Conservation (phyloP, 441 rosid species). For the Populus hybrid region DNA sequence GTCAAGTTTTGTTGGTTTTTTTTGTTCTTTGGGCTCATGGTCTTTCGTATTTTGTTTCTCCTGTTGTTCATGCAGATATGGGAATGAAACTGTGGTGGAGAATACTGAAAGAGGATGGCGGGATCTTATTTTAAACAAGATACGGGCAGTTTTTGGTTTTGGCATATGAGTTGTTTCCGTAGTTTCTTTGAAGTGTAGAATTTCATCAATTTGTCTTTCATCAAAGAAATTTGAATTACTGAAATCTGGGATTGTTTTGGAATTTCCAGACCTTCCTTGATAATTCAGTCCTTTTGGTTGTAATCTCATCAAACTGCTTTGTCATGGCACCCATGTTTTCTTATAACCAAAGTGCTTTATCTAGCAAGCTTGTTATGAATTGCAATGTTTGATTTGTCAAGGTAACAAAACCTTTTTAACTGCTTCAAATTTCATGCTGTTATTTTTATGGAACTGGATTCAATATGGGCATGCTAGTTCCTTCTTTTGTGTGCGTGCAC, state of each 20-base stretch:
- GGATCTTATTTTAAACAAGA: conserved; percentile 80
- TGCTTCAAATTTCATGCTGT: not conserved
- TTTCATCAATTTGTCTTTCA: conserved; percentile 3
- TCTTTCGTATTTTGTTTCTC: not conserved
- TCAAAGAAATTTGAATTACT: conserved; percentile 15
- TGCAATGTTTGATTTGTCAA: not conserved
- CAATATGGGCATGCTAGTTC: not conserved
- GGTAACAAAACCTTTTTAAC: not conserved
- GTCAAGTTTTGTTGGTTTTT: not conserved
- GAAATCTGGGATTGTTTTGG: conserved; percentile 5
- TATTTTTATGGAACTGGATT: no score
- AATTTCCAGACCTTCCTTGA: conserved; percentile 1
- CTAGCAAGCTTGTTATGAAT: not conserved
- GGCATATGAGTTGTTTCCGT: conserved; percentile 50
- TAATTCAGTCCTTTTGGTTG: conserved; percentile 10
- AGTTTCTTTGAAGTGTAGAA: conserved; percentile 20
- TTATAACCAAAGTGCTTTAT: conserved; percentile 9
- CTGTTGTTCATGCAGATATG: conserved; percentile 58
- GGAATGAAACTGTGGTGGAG: conserved; percentile 91
- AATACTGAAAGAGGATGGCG: conserved; percentile 98
- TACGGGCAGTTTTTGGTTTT: conserved; percentile 88
- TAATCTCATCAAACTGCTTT: conserved; percentile 3
- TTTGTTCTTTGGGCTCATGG: conserved; percentile 6
- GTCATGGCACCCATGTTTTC: not conserved
- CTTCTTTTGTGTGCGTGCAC: not conserved